These are phyloP conservation scores for Myriosclerotinia duriaeana DNA, from an alignment of 2,329 filamentous ascomycete genomes.

Conservation along the genomic window DNA sequence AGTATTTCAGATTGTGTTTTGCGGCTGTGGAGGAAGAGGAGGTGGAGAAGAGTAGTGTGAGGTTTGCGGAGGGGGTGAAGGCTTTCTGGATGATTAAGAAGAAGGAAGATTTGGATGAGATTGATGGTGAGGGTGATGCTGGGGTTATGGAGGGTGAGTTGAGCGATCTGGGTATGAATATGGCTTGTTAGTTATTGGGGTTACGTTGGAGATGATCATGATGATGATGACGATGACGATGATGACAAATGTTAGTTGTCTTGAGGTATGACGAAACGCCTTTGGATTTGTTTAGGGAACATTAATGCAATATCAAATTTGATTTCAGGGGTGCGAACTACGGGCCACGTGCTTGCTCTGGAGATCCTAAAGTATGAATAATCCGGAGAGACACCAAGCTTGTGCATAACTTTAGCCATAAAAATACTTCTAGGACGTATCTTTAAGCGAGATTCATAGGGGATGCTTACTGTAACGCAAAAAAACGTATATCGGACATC, in stretches of 20 bases:
- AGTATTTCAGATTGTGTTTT: constrained; percentile 78
- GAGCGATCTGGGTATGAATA: constrained; percentile 32
- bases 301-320: not conserved
- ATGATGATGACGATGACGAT: not conserved
- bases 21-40: constrained; percentile 75
- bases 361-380: too few species aligned
- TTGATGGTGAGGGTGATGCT: constrained; percentile 25
- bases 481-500: not conserved
- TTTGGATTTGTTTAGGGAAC: not conserved
- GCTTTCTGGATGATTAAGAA: constrained; percentile 77
- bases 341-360: too few species aligned
- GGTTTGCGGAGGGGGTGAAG: constrained; percentile 67
- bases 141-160: constrained; percentile 26
- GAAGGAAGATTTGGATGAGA: constrained; percentile 62
- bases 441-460: constrained; percentile 11
- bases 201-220: not conserved
- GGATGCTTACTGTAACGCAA: not conserved
- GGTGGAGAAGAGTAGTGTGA: constrained; percentile 58
- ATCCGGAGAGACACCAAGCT: too few species aligned
- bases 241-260: not conserved
- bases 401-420: not conserved
- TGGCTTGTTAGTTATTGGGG: constrained; percentile 31
- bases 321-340: not conserved
- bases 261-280: not conserved
- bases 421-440: not conserved